Evolutionary conservation across 2,329 filamentous ascomycete genomes (phyloP), one percentile per base, ranked within the genome.

Genomic region (Arthrobotrys iridis): DNA sequence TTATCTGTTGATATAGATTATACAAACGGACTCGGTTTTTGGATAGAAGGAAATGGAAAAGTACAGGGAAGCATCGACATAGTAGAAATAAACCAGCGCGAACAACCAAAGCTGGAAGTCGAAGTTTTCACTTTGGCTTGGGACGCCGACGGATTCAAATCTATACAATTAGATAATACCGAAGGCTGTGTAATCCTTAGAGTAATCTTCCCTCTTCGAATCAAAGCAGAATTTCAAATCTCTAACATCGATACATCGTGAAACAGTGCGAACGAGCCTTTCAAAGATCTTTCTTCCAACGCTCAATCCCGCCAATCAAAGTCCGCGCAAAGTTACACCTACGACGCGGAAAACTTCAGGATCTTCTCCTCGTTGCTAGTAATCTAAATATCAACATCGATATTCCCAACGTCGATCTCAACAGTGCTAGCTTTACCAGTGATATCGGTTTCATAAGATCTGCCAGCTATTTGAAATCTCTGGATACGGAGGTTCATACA

Each of bases 251-350:
- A n/a, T n/a, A n/a, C n/a, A n/a, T 10, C 1, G 13, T 3, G 2
- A 15, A 8, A 30, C 24, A 71, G 70, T 74, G 70, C 55, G 62
- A 66, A 10, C 24, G 70, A 30, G 33, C 28, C 4, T 33, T 66
- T n/a, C 20, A 68, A 52, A 28, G 57, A 33, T 68, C 63, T 22
- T 45, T 62, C n/a, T 74, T 68, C 43, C 30, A 40, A 33, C 43
- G 37, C 11, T 40, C 62, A n/a, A 41, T 62, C 0, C 60, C 62
- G 8, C 63, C 41, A 5, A 55, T 74, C 3, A 74, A 67, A 40
- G 41, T 75, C n/a, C 63, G 55, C 11, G 63, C 71, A 13, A 75
- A 64, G 13, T 63, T 75, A n/a, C 35, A 66, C n/a, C 30, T 75
- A 11, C 57, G 46, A 18, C 41, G 43, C 3, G 63, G 57, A 7